Evolutionary conservation across 1,284 basidiomycete species (phyloP).

Genomic region (Sanghuangporus baumii): DNA sequence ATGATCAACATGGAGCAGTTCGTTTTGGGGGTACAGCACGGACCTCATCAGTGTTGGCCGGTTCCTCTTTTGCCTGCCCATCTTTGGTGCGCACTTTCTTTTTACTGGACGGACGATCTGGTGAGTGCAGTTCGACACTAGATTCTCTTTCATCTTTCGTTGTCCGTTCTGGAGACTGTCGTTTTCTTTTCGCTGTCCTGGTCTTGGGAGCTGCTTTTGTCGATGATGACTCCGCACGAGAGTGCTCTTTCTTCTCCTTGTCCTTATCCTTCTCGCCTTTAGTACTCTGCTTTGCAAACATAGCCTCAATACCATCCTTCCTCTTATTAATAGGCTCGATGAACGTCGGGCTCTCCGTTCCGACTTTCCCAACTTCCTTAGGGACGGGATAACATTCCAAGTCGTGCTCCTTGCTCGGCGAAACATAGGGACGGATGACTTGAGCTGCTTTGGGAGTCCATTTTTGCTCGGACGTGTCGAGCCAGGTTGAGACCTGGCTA

Average conservation of each 20-base stretch:
- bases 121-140: constrained; percentile 6
- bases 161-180: background rate
- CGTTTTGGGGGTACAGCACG: background rate
- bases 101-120: constrained; percentile 1
- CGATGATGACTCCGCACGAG: background rate
- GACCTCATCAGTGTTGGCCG: background rate
- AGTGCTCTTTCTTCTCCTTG: background rate
- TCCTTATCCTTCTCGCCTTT: constrained; percentile 23
- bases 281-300: constrained; percentile 66
- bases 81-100: constrained; percentile 5
- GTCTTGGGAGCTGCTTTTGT: background rate
- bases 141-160: constrained; percentile 8
- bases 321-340: constrained; percentile 75
- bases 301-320: constrained; percentile 84
- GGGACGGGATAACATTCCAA: constrained; percentile 86
- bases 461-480: constrained; percentile 62
- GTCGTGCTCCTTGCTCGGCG: constrained; percentile 35
- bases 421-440: constrained; percentile 59
- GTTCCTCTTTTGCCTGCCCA: background rate
- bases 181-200: background rate
- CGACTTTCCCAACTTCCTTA: constrained; percentile 87
- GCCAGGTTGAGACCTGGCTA: constrained; percentile 67
- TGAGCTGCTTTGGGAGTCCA: constrained; percentile 60
- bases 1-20: background rate
- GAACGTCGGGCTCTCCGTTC: constrained; percentile 76